phyloP scores from a whole-genome alignment of 257 asterid species.

The Salvia hispanica region DNA sequence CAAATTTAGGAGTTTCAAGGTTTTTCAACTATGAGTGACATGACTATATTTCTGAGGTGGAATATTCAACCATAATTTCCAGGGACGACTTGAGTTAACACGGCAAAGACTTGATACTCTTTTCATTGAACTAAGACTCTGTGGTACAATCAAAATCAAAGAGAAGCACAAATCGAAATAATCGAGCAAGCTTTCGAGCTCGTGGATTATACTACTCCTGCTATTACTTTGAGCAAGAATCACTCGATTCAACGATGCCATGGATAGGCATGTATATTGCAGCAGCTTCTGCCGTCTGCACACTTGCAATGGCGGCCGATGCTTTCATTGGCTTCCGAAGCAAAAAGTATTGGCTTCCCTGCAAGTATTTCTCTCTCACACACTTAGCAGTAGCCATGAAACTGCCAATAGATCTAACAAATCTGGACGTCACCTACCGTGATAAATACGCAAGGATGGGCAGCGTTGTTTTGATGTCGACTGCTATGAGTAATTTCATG shows the following conservation, averaged over 20 bases:
- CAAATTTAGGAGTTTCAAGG: too few species aligned
- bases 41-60: too few species aligned
- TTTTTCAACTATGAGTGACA: too few species aligned
- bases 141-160: too few species aligned
- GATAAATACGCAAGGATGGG: constrained; percentile 13
- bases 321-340: constrained; percentile 25
- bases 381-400: constrained; percentile 37
- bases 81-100: too few species aligned
- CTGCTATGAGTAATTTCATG: constrained; percentile 23
- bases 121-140: too few species aligned
- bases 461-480: constrained; percentile 22
- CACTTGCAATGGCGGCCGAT: constrained; percentile 39
- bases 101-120: too few species aligned
- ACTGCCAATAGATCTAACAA: constrained; percentile 35
- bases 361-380: constrained; percentile 36
- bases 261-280: constrained; percentile 32
- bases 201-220: too few species aligned
- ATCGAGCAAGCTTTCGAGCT: too few species aligned
- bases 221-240: neutral
- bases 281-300: constrained; percentile 28
- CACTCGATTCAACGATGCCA: constrained; percentile 10
- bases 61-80: too few species aligned
- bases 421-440: neutral
- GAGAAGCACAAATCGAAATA: too few species aligned
- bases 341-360: constrained; percentile 39